phyloP scores from a whole-genome alignment of 352 stramenopile genomes.

The Phytophthora citricola region DNA sequence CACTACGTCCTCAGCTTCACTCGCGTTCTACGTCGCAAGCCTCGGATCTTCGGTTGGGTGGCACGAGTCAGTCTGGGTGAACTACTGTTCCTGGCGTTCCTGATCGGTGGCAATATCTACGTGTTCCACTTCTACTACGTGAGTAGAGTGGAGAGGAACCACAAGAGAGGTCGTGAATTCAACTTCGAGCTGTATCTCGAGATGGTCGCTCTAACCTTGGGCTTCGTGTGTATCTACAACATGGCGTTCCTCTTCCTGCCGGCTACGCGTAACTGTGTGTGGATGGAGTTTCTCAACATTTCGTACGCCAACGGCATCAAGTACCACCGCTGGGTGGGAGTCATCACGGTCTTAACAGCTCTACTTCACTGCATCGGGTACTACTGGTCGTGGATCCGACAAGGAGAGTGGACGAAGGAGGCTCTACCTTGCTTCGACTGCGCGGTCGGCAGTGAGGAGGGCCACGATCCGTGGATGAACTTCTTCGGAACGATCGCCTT shows the following conservation, averaged over 20 bases:
- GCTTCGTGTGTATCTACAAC: conserved; percentile 54
- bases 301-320: conserved; percentile 61
- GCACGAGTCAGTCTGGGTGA: conserved; percentile 53
- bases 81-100: conserved; percentile 32
- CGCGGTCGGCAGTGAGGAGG: conserved; percentile 22
- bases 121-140: conserved; percentile 36
- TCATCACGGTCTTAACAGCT: conserved; percentile 41
- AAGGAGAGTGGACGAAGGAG: conserved; percentile 29
- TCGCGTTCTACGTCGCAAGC: conserved; percentile 53
- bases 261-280: conserved; percentile 50
- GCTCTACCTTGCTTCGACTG: conserved; percentile 57
- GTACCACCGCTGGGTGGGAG: conserved; percentile 60
- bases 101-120: conserved; percentile 47
- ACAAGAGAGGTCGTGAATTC: conserved; percentile 15
- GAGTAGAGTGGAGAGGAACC: conserved; percentile 6
- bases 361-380: conserved; percentile 45
- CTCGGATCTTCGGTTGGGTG: conserved; percentile 31
- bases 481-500: conserved; percentile 51
- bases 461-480: conserved; percentile 53
- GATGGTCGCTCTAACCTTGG: conserved; percentile 41
- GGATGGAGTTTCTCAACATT: conserved; percentile 68
- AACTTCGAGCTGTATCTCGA: conserved; percentile 33
- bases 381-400: conserved; percentile 38
- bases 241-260: conserved; percentile 60
- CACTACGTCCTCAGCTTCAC: conserved; percentile 38